These are phyloP conservation scores for Penicillium robsamsonii DNA, from an alignment of 495 filamentous ascomycete genomes.

Conservation along the genomic window DNA sequence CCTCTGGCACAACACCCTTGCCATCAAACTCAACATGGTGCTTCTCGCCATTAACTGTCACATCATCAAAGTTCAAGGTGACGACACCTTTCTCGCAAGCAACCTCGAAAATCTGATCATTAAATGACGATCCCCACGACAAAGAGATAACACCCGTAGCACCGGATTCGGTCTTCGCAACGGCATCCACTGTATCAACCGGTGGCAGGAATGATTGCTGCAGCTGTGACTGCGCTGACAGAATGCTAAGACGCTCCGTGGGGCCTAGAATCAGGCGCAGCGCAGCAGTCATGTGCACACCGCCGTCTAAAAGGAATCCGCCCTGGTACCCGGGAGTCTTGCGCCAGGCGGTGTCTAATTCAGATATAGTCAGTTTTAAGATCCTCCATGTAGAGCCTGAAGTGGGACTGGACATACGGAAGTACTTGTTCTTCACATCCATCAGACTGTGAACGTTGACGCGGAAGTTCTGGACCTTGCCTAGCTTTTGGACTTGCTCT, in stretches of 20 bases:
- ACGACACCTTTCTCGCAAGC: conserved; percentile 52
- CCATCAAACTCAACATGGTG: conserved; percentile 56
- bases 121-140: conserved; percentile 66
- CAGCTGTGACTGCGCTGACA: conserved; percentile 59
- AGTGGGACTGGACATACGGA: conserved; percentile 34
- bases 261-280: conserved; percentile 58
- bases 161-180: conserved; percentile 57
- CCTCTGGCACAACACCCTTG: conserved; percentile 62
- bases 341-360: conserved; percentile 66
- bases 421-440: conserved; percentile 56
- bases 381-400: neutral
- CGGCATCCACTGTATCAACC: conserved; percentile 70
- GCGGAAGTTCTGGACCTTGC: conserved; percentile 63
- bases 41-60: conserved; percentile 50
- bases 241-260: conserved; percentile 39
- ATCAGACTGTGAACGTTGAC: conserved; percentile 56
- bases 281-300: conserved; percentile 69
- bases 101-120: conserved; percentile 50
- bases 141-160: conserved; percentile 59
- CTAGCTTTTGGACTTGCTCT: conserved; percentile 57
- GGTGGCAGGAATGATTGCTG: conserved; percentile 64
- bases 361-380: conserved; percentile 10
- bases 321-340: conserved; percentile 70
- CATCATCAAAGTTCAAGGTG: conserved; percentile 51
- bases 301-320: conserved; percentile 76